phyloP scores from a whole-genome alignment of 108 stramenopile species.

The Nitzschia sp. region DNA sequence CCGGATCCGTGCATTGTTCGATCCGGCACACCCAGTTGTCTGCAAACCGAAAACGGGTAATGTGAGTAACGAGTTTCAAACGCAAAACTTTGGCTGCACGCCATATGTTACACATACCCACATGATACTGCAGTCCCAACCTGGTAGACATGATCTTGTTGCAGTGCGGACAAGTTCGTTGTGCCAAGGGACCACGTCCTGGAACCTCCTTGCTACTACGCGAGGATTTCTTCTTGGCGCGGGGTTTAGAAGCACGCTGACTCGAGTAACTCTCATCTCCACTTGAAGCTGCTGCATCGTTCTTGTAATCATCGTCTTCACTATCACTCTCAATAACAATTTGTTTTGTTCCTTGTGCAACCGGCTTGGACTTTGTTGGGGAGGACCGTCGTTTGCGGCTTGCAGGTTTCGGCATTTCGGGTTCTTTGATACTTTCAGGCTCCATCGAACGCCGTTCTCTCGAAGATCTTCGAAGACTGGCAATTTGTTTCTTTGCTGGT shows the following conservation, averaged over 20 bases:
- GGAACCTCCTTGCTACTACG: background rate
- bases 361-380: no score
- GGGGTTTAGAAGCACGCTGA: no score
- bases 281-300: conserved; percentile 69
- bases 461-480: no score
- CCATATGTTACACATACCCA: conserved; percentile 7
- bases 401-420: no score
- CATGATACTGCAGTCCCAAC: conserved; percentile 47
- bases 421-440: no score
- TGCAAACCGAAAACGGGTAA: background rate
- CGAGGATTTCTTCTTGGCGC: background rate
- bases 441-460: no score
- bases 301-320: no score
- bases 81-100: no score
- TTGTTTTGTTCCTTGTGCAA: no score
- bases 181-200: conserved; percentile 9
- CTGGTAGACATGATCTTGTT: conserved; percentile 32
- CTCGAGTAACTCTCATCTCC: conserved; percentile 53
- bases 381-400: no score
- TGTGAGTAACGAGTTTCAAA: background rate
- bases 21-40: conserved; percentile 32
- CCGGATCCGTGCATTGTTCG: conserved; percentile 3
- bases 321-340: no score
- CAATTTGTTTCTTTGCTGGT: no score
- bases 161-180: conserved; percentile 54